Evolutionary conservation across 768 basidiomycete genomes (phyloP).

Genomic region (Leucosporidium yakuticum): DNA sequence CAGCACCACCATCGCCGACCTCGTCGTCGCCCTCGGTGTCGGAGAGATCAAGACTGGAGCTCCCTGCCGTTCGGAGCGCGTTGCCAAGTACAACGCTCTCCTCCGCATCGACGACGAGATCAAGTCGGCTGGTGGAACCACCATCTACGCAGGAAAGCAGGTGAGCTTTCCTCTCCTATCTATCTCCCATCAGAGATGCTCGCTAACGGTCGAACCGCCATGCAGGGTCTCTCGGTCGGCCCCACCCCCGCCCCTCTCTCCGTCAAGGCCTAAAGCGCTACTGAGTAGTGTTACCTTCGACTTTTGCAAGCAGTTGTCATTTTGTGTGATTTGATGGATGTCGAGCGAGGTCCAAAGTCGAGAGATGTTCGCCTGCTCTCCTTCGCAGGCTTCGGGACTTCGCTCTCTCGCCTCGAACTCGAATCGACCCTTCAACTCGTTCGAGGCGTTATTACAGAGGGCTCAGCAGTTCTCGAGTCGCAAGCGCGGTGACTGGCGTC

Average conservation of each 20-base stretch:
- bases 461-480: too few species aligned
- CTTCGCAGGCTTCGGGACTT: not conserved
- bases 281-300: not conserved
- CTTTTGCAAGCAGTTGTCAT: too few species aligned
- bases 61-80: conserved; percentile 88
- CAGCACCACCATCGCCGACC: conserved; percentile 61
- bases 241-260: conserved; percentile 7
- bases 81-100: conserved; percentile 60
- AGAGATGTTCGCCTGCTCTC: not conserved
- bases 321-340: not conserved
- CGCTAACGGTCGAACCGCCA: not conserved
- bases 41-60: conserved; percentile 99
- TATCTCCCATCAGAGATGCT: not conserved
- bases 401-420: not conserved
- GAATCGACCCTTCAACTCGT: not conserved
- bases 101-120: conserved; percentile 88
- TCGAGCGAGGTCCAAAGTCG: not conserved
- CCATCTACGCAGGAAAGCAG: conserved; percentile 66
- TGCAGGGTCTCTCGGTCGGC: not conserved
- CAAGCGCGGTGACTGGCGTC: too few species aligned
- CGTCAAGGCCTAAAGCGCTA: not conserved
- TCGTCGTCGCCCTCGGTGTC: conserved; percentile 79
- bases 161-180: conserved; percentile 49
- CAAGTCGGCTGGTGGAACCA: conserved; percentile 49
- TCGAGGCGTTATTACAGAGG: too few species aligned